phyloP scores from a whole-genome alignment of 805 yeast genomes.

The Saturnispora gosingensis region DNA sequence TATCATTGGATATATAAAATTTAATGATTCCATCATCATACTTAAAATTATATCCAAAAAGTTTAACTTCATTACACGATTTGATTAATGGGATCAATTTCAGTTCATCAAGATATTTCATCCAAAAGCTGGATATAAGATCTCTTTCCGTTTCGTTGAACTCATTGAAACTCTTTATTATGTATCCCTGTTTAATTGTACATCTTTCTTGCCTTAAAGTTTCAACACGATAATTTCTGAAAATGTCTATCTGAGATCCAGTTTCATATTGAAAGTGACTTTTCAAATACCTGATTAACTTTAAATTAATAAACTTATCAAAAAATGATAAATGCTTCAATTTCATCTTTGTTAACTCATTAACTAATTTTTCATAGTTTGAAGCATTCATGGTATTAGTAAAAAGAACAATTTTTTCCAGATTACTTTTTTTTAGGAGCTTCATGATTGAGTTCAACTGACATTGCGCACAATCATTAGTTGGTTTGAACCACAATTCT shows the following conservation, averaged over 20 bases:
- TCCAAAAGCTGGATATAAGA: slow-evolving; percentile 21
- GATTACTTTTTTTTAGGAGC: not conserved
- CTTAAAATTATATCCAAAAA: slow-evolving; percentile 23
- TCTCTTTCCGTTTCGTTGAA: slow-evolving; percentile 14
- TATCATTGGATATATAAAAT: slow-evolving; percentile 14
- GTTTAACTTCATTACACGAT: slow-evolving; percentile 8
- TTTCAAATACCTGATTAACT: slow-evolving; percentile 17
- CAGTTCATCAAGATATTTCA: slow-evolving; percentile 9
- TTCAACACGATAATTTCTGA: slow-evolving; percentile 16
- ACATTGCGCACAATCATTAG: slow-evolving; percentile 22
- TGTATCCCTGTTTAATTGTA: slow-evolving; percentile 15
- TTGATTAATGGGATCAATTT: slow-evolving; percentile 10
- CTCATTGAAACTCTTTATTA: slow-evolving; percentile 13
- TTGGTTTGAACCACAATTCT: slow-evolving; percentile 18
- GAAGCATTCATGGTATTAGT: slow-evolving; percentile 14
- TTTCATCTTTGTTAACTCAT: slow-evolving; percentile 5
- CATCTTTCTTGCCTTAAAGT: slow-evolving; percentile 13
- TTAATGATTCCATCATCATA: slow-evolving; percentile 14
- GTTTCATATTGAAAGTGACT: slow-evolving; percentile 21
- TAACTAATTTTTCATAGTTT: slow-evolving; percentile 9
- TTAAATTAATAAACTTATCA: slow-evolving; percentile 18
- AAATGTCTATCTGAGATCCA: slow-evolving; percentile 14
- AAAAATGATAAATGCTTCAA: slow-evolving; percentile 14
- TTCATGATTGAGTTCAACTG: slow-evolving; percentile 16
- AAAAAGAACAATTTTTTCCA: slow-evolving; percentile 13